Conservation (phyloP, 345 rosid genomes). For the Populus simonii region DNA sequence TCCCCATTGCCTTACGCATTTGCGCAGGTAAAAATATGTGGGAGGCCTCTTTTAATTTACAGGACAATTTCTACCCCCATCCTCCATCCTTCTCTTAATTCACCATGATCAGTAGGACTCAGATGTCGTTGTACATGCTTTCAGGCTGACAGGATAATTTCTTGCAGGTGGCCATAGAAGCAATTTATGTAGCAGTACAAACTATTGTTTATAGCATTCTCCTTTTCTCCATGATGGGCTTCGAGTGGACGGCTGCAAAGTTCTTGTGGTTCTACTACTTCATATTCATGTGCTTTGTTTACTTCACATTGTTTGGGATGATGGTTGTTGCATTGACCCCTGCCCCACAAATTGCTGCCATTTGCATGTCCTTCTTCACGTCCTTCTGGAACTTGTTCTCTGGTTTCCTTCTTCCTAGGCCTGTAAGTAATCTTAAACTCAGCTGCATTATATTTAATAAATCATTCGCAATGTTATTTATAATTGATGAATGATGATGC, state of each 20-base stretch:
- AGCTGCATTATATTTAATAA: not conserved
- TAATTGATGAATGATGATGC: too few species aligned
- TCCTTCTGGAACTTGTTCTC: slow-evolving; percentile 86
- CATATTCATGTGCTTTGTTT: slow-evolving; percentile 55
- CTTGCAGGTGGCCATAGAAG: slow-evolving; percentile 66
- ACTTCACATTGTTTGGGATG: slow-evolving; percentile 78
- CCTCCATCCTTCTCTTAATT: too few species aligned
- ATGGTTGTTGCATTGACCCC: slow-evolving; percentile 78
- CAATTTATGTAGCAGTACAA: slow-evolving; percentile 55
- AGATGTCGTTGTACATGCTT: too few species aligned
- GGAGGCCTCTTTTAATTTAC: too few species aligned
- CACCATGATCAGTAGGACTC: too few species aligned
- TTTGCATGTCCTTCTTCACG: slow-evolving; percentile 75
- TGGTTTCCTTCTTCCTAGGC: slow-evolving; percentile 68
- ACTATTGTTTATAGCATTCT: slow-evolving; percentile 44
- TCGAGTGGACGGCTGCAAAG: slow-evolving; percentile 50
- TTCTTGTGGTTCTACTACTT: slow-evolving; percentile 62
- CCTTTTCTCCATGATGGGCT: slow-evolving; percentile 76
- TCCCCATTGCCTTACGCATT: slow-evolving; percentile 29
- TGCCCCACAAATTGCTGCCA: slow-evolving; percentile 62
- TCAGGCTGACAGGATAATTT: not conserved
- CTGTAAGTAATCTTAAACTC: slow-evolving; percentile 34
- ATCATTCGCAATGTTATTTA: too few species aligned
- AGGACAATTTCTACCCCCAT: too few species aligned
- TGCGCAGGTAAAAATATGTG: slow-evolving; percentile 20